Evolutionary conservation across 164 flowering plant genomes (phyloP).

Genomic region (Chloranthus sessilifolius): DNA sequence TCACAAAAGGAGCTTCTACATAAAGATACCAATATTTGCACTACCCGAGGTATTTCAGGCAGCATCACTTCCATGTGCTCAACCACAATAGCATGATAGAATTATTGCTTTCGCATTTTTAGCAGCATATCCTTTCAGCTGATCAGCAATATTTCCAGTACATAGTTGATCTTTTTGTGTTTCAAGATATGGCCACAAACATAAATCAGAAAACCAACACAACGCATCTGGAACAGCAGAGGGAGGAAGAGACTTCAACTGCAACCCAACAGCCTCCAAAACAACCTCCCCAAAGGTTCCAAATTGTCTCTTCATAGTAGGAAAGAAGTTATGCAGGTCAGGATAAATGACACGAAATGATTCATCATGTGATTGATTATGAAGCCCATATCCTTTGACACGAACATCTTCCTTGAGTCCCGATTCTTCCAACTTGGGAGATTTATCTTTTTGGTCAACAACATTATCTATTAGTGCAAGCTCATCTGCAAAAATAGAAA

Average conservation of each 20-base stretch:
- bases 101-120: constrained; percentile 83
- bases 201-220: constrained; percentile 88
- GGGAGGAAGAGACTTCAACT: constrained; percentile 61
- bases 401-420: constrained; percentile 12
- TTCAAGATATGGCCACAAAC: constrained; percentile 58
- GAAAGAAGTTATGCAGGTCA: constrained; percentile 60
- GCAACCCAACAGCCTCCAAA: constrained; percentile 79
- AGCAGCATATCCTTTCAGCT: constrained; percentile 63
- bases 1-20: constrained; percentile 70
- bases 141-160: constrained; percentile 17
- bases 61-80: constrained; percentile 94
- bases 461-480: constrained; percentile 53
- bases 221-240: constrained; percentile 62
- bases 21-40: constrained; percentile 58
- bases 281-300: constrained; percentile 65
- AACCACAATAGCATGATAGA: constrained; percentile 65
- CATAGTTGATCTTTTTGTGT: constrained; percentile 19
- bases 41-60: constrained; percentile 76
- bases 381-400: constrained; percentile 16
- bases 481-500: constrained; percentile 78
- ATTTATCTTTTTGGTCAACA: constrained; percentile 26
- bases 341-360: constrained; percentile 64
- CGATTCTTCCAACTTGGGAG: constrained; percentile 17
- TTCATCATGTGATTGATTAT: constrained; percentile 23
- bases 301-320: constrained; percentile 70